phyloP scores from a whole-genome alignment of 345 rosid species.

The Eucalyptus camaldulensis region DNA sequence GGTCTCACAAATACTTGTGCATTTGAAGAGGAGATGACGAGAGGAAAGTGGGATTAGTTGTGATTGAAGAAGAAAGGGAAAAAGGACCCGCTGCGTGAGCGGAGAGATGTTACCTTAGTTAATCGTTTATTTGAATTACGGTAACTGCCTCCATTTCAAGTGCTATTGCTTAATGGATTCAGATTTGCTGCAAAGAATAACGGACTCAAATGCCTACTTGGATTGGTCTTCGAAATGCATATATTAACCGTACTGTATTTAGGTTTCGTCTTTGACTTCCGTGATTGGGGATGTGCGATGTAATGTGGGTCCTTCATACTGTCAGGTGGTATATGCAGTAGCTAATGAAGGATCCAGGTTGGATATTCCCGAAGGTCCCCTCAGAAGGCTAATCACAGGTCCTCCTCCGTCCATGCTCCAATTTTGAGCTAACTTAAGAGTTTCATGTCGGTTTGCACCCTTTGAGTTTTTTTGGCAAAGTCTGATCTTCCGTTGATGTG shows the following conservation, averaged over 20 bases:
- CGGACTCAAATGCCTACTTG: background rate
- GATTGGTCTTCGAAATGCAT: background rate
- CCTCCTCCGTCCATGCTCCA: background rate
- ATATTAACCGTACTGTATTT: background rate
- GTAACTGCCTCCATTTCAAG: background rate
- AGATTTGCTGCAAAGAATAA: background rate
- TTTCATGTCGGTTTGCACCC: background rate
- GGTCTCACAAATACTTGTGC: background rate
- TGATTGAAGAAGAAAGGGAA: background rate
- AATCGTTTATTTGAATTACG: background rate
- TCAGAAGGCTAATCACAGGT: constrained; percentile 88
- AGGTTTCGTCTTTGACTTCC: background rate
- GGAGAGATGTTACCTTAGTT: background rate
- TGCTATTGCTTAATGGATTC: background rate
- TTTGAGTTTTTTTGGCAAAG: background rate
- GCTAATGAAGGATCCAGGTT: constrained; percentile 77
- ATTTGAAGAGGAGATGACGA: background rate
- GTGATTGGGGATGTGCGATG: background rate
- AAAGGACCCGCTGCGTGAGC: background rate
- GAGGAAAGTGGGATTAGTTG: background rate
- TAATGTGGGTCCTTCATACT: background rate
- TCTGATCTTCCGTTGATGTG: background rate
- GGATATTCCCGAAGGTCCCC: constrained; percentile 83
- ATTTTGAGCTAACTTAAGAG: background rate
- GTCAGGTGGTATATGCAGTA: constrained; percentile 74